Evolutionary conservation across 768 basidiomycete genomes (phyloP).

Genomic region (Atractiella rhizophila): DNA sequence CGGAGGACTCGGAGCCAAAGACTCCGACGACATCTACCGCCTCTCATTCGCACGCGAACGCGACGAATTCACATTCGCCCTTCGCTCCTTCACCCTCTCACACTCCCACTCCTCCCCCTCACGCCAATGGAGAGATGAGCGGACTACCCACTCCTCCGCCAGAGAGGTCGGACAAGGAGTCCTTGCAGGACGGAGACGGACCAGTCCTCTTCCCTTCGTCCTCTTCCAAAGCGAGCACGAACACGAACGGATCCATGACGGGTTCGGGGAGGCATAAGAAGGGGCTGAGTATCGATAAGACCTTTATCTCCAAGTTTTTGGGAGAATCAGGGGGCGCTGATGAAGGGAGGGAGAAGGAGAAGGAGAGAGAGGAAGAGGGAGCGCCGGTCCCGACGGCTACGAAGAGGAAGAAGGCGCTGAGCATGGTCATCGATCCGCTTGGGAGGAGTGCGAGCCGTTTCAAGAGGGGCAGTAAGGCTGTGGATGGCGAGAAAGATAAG

Average conservation of each 20-base stretch:
- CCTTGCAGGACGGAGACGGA: background rate
- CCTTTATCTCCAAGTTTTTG: background rate
- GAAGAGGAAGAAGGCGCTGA: slow-evolving; percentile 44
- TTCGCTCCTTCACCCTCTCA: background rate
- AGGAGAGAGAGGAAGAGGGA: background rate
- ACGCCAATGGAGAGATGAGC: no score
- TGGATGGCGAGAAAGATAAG: background rate
- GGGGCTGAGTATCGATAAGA: no score
- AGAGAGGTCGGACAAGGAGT: background rate
- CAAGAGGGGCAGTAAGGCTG: background rate
- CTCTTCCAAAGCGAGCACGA: no score
- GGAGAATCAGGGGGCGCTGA: background rate
- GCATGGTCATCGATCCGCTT: slow-evolving; percentile 61
- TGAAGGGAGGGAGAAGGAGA: background rate
- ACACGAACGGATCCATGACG: no score
- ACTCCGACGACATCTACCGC: no score
- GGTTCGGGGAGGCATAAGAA: no score
- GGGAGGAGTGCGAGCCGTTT: slow-evolving; percentile 22
- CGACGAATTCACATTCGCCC: background rate
- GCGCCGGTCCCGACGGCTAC: background rate
- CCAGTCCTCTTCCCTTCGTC: slow-evolving; percentile 6
- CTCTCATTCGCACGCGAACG: no score
- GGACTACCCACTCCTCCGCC: background rate
- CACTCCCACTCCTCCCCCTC: background rate
- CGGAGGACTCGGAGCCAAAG: no score